phyloP scores from a whole-genome alignment of 2,329 filamentous ascomycete species.

The Talaromyces sp. region DNA sequence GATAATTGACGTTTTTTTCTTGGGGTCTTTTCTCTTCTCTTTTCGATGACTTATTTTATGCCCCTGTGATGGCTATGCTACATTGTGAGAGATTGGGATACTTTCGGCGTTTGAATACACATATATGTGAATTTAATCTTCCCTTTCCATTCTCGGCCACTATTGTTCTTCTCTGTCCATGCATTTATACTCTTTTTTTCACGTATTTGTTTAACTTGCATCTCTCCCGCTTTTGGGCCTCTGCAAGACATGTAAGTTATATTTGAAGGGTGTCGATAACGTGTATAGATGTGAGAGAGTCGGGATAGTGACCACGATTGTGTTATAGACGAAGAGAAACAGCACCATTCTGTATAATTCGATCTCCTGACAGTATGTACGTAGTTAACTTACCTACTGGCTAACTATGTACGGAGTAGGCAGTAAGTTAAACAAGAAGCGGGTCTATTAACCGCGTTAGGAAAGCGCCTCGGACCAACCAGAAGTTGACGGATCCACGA shows the following conservation, averaged over 20 bases:
- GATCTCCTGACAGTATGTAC: too few species aligned
- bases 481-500: neutral
- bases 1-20: conserved; percentile 31
- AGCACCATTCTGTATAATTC: too few species aligned
- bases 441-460: neutral
- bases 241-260: conserved; percentile 3
- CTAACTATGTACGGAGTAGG: neutral
- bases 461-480: neutral
- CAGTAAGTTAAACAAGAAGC: too few species aligned
- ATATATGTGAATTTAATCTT: neutral
- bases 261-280: neutral
- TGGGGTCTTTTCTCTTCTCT: neutral
- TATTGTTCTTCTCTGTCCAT: neutral
- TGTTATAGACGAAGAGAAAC: too few species aligned
- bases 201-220: neutral
- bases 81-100: conserved; percentile 7
- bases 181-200: conserved; percentile 1
- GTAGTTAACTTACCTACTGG: too few species aligned
- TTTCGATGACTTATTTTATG: conserved; percentile 8
- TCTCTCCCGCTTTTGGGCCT: neutral
- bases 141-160: neutral
- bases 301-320: neutral
- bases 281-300: neutral
- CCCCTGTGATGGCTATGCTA: neutral
- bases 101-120: conserved; percentile 9